phyloP scores from a whole-genome alignment of 768 basidiomycete species.

The Lanmaoa rubissima region DNA sequence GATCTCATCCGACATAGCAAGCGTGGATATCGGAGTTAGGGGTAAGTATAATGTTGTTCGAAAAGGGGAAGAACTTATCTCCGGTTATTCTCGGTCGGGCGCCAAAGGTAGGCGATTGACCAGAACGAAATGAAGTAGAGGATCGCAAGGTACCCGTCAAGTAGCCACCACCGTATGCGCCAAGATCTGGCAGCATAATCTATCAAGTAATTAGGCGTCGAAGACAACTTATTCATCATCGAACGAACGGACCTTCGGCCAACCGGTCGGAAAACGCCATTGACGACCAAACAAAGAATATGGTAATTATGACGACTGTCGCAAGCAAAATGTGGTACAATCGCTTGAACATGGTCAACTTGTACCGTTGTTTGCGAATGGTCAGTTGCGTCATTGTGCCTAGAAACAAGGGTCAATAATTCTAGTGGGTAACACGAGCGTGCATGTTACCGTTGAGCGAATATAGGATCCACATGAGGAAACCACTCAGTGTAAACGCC shows the following conservation, averaged over 20 bases:
- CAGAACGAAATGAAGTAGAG: constrained; percentile 83
- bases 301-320: constrained; percentile 75
- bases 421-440: background rate
- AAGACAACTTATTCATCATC: background rate
- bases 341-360: constrained; percentile 83
- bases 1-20: constrained; percentile 95
- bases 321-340: constrained; percentile 83
- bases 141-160: constrained; percentile 92
- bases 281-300: constrained; percentile 92
- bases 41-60: constrained; percentile 16
- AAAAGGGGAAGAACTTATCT: constrained; percentile 52
- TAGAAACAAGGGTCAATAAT: constrained; percentile 30
- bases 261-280: constrained; percentile 88
- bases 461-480: constrained; percentile 95
- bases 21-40: constrained; percentile 47
- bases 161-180: constrained; percentile 90
- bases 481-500: constrained; percentile 92
- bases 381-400: constrained; percentile 87
- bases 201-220: constrained; percentile 28
- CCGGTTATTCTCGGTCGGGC: constrained; percentile 86
- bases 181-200: constrained; percentile 92
- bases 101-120: constrained; percentile 87
- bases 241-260: constrained; percentile 66
- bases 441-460: constrained; percentile 71
- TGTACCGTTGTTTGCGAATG: constrained; percentile 83